Evolutionary conservation across 1,139 yeast species (phyloP), one percentile per base, ranked within the genome.

Genomic region (Saccharomycopsis hybrid): DNA sequence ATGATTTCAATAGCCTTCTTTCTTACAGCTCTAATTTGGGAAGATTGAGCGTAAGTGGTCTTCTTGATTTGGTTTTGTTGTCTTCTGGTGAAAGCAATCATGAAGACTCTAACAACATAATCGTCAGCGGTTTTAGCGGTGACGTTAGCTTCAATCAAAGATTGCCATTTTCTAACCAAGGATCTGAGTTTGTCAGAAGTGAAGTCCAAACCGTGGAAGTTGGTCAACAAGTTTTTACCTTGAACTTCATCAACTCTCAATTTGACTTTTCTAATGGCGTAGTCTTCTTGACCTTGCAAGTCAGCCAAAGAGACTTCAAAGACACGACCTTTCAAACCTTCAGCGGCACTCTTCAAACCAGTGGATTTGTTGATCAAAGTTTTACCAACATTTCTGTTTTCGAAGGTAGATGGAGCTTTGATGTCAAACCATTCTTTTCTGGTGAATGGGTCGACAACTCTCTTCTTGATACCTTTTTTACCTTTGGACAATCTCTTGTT

Each of bases 141-240:
- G 64, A 85, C 92, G 72, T 84, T 82, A 66, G 90, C 88, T 78
- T 86, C 95, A 63, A 86, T 87, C 73, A 86, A 77, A 61, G 94
- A 79, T 76, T 86, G 95, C 95, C 95, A 86, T 75, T 86, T 86
- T 80, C 95, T 85, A 58, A 86, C 95, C 72, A 85, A 79, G 56
- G 95, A 85, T 75, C 90, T 82, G 69, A 85, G 76, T 79, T 85
- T 86, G 78, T 86, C 95, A 60, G 89, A 79, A 66, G 95, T 85
- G 80, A 85, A 85, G 77, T 85, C 89, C 75, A 85, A 74, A 67
- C 95, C 95, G 80, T 86, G 95, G 88, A 86, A 86, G 88, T 86
- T 86, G 77, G 95, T 86, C 71, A 86, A 78, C 69, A 85, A 77
- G 81, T 85, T 84, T 79, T 85, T 83, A 73, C 95, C 95, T 76